Evolutionary conservation across 306 rosid genomes (phyloP).

Genomic region (Cicer cuneatum): DNA sequence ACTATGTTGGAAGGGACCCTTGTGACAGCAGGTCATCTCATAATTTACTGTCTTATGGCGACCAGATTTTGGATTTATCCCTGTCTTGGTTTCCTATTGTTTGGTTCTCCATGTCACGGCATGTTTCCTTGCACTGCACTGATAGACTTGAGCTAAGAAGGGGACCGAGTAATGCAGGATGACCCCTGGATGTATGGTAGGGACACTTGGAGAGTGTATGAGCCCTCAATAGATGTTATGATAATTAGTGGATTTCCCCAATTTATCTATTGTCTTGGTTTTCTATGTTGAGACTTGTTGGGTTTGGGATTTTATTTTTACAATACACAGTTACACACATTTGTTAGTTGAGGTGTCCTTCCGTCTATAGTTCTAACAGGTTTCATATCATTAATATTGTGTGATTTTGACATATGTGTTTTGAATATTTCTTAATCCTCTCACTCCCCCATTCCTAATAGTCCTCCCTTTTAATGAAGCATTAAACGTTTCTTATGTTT

Average conservation of each 20-base stretch:
- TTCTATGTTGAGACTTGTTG: conserved; percentile 43
- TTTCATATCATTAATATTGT: conserved; percentile 10
- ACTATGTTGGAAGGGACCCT: conserved; percentile 67
- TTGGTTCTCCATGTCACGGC: conserved; percentile 60
- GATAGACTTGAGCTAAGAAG: conserved; percentile 66
- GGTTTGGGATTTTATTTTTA: conserved; percentile 44
- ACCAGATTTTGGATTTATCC: conserved; percentile 60
- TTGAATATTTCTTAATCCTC: conserved; percentile 4
- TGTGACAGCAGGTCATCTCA: conserved; percentile 66
- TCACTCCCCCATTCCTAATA: neutral
- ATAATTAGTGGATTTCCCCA: conserved; percentile 43
- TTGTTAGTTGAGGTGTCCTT: conserved; percentile 33
- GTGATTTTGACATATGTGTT: conserved; percentile 27
- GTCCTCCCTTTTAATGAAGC: neutral
- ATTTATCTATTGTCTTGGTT: conserved; percentile 42
- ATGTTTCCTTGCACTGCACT: conserved; percentile 55
- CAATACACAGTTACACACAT: neutral
- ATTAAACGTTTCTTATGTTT: neutral
- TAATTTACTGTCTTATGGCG: conserved; percentile 59
- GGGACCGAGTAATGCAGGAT: conserved; percentile 67
- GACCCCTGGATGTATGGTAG: conserved; percentile 58
- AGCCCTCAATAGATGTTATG: conserved; percentile 46
- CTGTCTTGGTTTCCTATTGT: conserved; percentile 76
- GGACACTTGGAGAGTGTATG: conserved; percentile 53
- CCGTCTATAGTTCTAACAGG: conserved; percentile 30